A percentile compares a stretch with the other conserved stretches of the same genome.
phyloP scores from a whole-genome alignment of 306 rosid species.

The Medicago ruthenica region DNA sequence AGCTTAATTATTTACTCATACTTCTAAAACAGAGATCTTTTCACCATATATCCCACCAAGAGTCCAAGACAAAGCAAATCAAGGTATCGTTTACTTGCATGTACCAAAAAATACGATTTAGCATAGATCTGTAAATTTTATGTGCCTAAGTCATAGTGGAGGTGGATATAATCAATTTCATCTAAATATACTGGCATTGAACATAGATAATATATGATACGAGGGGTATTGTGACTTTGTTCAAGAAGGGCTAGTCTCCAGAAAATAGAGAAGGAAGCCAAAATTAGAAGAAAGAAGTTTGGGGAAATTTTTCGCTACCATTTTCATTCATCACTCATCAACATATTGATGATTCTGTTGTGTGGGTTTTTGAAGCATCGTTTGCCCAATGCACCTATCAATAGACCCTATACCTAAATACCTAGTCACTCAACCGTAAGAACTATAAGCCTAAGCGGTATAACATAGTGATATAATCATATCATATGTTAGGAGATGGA shows the following conservation, averaged over 20 bases:
- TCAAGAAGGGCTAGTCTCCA: background rate
- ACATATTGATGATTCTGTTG: no score
- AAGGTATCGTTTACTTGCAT: background rate
- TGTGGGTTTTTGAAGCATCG: background rate
- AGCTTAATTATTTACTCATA: background rate
- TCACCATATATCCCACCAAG: background rate
- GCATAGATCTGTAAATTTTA: background rate
- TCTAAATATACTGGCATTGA: background rate
- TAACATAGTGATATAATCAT: background rate
- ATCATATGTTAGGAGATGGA: background rate
- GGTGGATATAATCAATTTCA: background rate
- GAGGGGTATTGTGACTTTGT: background rate
- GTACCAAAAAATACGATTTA: background rate
- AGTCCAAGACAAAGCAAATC: background rate
- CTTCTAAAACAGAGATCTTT: background rate
- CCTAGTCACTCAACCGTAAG: background rate
- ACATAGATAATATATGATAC: background rate
- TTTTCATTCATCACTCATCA: background rate
- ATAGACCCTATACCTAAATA: background rate
- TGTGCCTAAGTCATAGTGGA: background rate
- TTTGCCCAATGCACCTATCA: no score
- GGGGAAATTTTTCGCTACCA: background rate
- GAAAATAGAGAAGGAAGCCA: background rate
- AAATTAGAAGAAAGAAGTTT: background rate
- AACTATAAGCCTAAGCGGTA: conserved; percentile 6